phyloP scores from a whole-genome alignment of 1,284 basidiomycete genomes.

The Trametes hirsuta region DNA sequence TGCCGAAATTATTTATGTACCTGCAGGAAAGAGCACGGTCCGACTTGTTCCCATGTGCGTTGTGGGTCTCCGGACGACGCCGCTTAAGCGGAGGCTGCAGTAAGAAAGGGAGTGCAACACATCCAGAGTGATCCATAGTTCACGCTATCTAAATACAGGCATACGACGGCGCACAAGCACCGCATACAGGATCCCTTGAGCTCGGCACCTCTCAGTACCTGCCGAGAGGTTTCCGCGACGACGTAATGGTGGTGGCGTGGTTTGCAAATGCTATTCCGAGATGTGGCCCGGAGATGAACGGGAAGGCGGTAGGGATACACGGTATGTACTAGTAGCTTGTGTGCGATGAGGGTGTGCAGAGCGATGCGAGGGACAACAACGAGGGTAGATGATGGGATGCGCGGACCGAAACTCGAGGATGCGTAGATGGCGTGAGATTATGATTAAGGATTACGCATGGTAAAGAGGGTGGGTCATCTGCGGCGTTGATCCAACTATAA shows the following conservation, averaged over 20 bases:
- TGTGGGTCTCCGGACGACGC: too few relatives aligned
- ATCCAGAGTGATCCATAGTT: conserved; percentile 1
- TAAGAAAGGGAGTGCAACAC: background rate
- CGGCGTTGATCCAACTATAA: background rate
- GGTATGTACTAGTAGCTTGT: background rate
- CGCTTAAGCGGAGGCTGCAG: too few relatives aligned
- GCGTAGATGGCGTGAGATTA: conserved; percentile 13
- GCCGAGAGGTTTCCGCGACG: conserved; percentile 5
- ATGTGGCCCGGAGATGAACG: background rate
- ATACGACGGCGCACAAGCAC: conserved; percentile 4
- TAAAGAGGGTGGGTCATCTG: conserved; percentile 21
- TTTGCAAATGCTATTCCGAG: background rate
- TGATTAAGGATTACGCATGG: conserved; percentile 24
- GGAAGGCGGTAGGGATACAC: conserved; percentile 11
- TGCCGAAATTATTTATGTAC: too few relatives aligned
- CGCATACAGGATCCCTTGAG: background rate
- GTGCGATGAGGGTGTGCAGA: conserved; percentile 2
- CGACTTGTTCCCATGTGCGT: too few relatives aligned
- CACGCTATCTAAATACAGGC: conserved; percentile 13
- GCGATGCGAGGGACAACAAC: conserved; percentile 11
- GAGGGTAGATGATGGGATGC: conserved; percentile 2
- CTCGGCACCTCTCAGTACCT: background rate
- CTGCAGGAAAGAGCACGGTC: too few relatives aligned
- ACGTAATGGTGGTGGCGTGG: background rate
- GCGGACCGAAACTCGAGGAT: background rate